Base-by-base conservation (phyloP, 345 rosid species). In the Ricinus communis region DNA sequence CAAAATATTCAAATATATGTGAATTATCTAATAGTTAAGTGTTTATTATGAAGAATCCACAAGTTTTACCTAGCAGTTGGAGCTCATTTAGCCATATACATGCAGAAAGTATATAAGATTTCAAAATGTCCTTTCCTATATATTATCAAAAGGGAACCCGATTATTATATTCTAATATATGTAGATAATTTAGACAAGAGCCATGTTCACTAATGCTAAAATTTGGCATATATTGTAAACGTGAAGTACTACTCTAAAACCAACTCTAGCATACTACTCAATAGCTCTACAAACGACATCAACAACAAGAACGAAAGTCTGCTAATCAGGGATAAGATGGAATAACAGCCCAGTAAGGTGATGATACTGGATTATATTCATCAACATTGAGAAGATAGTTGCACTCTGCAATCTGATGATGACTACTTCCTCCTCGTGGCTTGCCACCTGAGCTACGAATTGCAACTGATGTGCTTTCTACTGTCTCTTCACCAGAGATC, bases 401-500 rank as follows among this genome's bases (percentile, higher is more conserved):
- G 76, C 84, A 67, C 64, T 82, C 84, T 38, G 65, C 71, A 0
- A 77, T 67, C 49, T 72, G 85, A 15, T 67, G 69, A 3, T 54
- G 77, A 0, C 58, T 68, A n/a, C 59, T 68, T 21, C 45, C 28
- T 41, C 65, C 70, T 51, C 69, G 36, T 16, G 41, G 53, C 63
- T 67, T 46, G 31, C 33, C 62, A 56, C 62, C 53, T 0, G 77
- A 71, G 81, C 78, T 66, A 11, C 80, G 55, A 45, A 77, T 62
- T 2, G 76, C 78, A 49, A 62, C 79, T 5, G 85, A 81, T 47
- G 87, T 80, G 83, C 89, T 87, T 49, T 83, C 92, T 19, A 79
- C 88, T 5, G 89, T 90, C 76, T 87, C 92, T 9, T 86, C 89
- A 0, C 89, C 87, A 0, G 95, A 86, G n/a, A 82, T 59, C 10